These are phyloP conservation scores for Pleurotus cornucopiae DNA, from an alignment of 768 basidiomycete species.

Conservation along the genomic window DNA sequence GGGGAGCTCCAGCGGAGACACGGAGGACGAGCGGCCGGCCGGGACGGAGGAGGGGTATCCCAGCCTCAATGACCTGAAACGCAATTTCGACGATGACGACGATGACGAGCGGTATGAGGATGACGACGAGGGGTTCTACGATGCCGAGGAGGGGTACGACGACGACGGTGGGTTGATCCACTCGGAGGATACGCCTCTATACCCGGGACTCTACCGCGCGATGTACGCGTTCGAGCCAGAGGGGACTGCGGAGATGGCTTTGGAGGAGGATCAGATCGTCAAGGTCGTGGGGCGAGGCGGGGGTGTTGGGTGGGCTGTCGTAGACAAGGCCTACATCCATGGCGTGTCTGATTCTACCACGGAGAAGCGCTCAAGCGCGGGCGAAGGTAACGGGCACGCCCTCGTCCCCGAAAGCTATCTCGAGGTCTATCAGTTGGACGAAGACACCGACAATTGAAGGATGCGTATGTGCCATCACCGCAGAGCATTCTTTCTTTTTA, in stretches of 20 bases:
- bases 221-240: slow-evolving; percentile 78
- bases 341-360: background rate
- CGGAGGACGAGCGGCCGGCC: slow-evolving; percentile 7
- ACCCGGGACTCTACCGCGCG: slow-evolving; percentile 73
- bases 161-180: slow-evolving; percentile 11
- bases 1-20: slow-evolving; percentile 11
- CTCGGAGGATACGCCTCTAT: slow-evolving; percentile 36
- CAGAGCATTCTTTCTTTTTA: too few species aligned
- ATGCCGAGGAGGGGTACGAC: slow-evolving; percentile 17
- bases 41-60: slow-evolving; percentile 24
- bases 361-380: slow-evolving; percentile 10
- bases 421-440: slow-evolving; percentile 49
- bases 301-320: slow-evolving; percentile 80
- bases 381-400: slow-evolving; percentile 40
- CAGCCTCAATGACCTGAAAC: slow-evolving; percentile 38
- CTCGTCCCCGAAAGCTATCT: slow-evolving; percentile 80
- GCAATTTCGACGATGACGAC: slow-evolving; percentile 38
- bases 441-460: slow-evolving; percentile 12
- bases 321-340: slow-evolving; percentile 32
- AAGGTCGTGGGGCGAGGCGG: slow-evolving; percentile 71
- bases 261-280: slow-evolving; percentile 75
- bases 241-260: slow-evolving; percentile 76
- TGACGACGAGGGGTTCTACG: slow-evolving; percentile 21
- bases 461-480: too few species aligned
- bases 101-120: slow-evolving; percentile 24